phyloP scores from a whole-genome alignment of 192 early-diverging fungal genomes.

The Backusella mclennaniae region DNA sequence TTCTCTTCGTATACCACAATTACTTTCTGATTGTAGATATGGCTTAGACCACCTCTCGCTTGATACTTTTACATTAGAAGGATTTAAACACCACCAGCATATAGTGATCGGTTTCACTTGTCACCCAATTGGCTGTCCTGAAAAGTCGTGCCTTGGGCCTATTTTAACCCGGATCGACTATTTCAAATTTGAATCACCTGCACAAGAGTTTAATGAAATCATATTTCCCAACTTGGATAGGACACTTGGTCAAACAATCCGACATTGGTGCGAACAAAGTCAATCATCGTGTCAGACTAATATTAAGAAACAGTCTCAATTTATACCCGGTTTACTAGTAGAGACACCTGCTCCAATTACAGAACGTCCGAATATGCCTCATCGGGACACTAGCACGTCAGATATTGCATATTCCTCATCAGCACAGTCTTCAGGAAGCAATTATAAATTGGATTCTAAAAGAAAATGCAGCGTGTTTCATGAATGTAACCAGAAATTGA shows the following conservation, averaged over 20 bases:
- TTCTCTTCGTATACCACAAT: constrained; percentile 1
- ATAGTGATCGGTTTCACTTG: constrained; percentile 10
- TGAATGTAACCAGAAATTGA: constrained; percentile 42
- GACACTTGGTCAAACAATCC: neutral
- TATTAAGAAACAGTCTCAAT: constrained; percentile 3
- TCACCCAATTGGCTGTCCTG: constrained; percentile 27
- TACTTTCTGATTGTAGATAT: neutral
- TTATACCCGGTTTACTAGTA: neutral
- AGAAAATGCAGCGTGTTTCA: neutral
- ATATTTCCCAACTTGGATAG: neutral
- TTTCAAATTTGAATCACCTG: constrained; percentile 7
- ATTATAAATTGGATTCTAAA: neutral
- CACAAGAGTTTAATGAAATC: neutral
- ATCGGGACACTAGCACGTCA: neutral
- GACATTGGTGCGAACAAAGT: constrained; percentile 4
- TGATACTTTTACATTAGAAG: constrained; percentile 12
- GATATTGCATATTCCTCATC: neutral
- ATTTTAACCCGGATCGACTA: constrained; percentile 9
- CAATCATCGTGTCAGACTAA: neutral
- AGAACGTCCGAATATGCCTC: neutral
- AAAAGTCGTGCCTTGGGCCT: constrained; percentile 23
- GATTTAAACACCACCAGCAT: constrained; percentile 21
- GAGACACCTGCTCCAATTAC: neutral
- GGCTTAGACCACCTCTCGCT: constrained; percentile 20
- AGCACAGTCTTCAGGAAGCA: neutral